Base-by-base conservation (phyloP, 73 alveolate genomes). In the Breviolum minutum region DNA sequence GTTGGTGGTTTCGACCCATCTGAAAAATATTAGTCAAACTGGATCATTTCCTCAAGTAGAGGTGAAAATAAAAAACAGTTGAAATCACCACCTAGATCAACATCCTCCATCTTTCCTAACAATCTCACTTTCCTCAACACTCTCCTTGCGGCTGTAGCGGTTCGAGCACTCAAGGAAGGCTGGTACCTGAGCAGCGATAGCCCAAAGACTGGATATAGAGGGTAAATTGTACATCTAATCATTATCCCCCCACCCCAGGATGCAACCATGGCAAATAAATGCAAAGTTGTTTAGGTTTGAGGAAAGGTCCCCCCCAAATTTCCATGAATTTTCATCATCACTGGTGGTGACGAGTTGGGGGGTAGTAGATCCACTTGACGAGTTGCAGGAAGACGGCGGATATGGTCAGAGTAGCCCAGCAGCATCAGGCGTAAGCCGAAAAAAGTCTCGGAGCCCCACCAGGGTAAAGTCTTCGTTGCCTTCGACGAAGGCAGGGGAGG, bases 381-480 rank as follows among this genome's bases (percentile, higher is more conserved):
- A 7, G 86, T 17, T 79, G 26, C 94, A 5, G 94, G 94, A 30
- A 85, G 63, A 63, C 94, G 94, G 12, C 94, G 76, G 79, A 85
- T 62, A 63, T 17, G 40, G 13, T 61, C 24, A 29, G 8, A 5
- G 40, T 27, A 26, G 12, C 79, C 79, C 94, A 85, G 63, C 26
- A 12, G 29, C 79, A 85, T 7, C 79, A 85, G 40, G 63, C 94
- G 76, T 29, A 85, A 27, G 63, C 94, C 94, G 79, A 82, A 82
- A 61, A 82, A 82, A 74, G 91, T 82, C 27, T 82, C 91, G 8
- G 91, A 70, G 24, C 91, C 91, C 91, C 91, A 82, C 91, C 91
- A 82, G 74, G 91, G 91, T 20, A 82, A 16, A 17, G 22, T 16
- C 22, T 48, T 70, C 22, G 63, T n/a, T 29, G 91, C 48, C 91